phyloP scores from a whole-genome alignment of 352 stramenopile species.

The Globisporangium camurandrum region DNA sequence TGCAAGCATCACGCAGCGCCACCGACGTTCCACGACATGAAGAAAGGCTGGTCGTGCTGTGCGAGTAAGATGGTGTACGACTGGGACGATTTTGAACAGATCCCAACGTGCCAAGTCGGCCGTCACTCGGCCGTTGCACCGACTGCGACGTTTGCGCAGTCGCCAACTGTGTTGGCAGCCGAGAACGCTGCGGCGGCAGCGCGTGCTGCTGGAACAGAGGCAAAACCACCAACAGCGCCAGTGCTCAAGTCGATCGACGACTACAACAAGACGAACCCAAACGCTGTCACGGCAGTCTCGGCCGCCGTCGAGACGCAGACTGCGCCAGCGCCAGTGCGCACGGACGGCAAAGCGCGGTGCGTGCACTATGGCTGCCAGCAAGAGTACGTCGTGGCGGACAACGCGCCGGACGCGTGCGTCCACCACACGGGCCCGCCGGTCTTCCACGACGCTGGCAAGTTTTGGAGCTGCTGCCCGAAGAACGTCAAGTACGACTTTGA shows the following conservation, averaged over 20 bases:
- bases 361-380: conserved; percentile 90
- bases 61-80: conserved; percentile 90
- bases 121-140: conserved; percentile 66
- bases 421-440: conserved; percentile 86
- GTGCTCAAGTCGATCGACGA: conserved; percentile 89
- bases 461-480: conserved; percentile 92
- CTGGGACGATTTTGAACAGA: conserved; percentile 93
- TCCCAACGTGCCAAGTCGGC: conserved; percentile 59
- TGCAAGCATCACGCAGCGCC: conserved; percentile 75
- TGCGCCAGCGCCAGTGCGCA: conserved; percentile 35
- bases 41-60: conserved; percentile 89
- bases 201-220: no score
- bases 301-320: conserved; percentile 49
- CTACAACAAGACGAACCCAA: conserved; percentile 88
- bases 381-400: conserved; percentile 88
- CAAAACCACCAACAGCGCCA: conserved; percentile 19
- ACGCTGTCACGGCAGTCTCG: conserved; percentile 82
- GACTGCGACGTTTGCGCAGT: conserved; percentile 68
- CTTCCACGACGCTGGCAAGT: conserved; percentile 92
- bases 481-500: conserved; percentile 93
- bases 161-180: conserved; percentile 67
- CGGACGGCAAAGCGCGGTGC: conserved; percentile 87
- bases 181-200: conserved; percentile 29
- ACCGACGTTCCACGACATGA: conserved; percentile 86
- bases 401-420: conserved; percentile 57